A percentile compares a stretch with the other conserved stretches of the same genome.
These are phyloP conservation scores for Blastobotrys elegans DNA, from an alignment of 1,139 yeast genomes.

Conservation along the genomic window DNA sequence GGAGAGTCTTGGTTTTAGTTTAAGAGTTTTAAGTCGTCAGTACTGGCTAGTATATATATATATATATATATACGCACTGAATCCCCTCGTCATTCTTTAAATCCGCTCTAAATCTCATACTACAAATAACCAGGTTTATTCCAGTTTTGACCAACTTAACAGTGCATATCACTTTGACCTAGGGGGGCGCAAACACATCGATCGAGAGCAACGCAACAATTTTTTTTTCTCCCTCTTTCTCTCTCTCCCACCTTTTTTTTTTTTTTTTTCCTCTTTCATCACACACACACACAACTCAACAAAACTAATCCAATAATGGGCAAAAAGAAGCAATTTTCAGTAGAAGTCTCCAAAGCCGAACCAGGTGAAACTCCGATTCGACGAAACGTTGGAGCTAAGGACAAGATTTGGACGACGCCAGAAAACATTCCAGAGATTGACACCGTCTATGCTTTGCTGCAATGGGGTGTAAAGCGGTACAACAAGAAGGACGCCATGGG, in stretches of 20 bases:
- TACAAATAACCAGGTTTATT: too few relatives aligned
- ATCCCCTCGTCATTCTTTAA: too few relatives aligned
- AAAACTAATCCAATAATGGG: conserved; percentile 3
- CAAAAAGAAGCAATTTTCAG: conserved; percentile 38
- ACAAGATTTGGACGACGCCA: conserved; percentile 41
- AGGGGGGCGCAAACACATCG: not conserved
- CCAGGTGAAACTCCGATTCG: conserved; percentile 91
- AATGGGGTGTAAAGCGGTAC: conserved; percentile 58
- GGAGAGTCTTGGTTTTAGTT: too few relatives aligned
- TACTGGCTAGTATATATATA: not conserved
- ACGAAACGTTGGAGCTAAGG: conserved; percentile 60
- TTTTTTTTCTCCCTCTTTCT: not conserved
- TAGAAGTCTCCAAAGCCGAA: conserved; percentile 75
- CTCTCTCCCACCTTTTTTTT: not conserved
- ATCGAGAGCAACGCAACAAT: not conserved
- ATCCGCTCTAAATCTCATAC: too few relatives aligned
- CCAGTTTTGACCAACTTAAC: too few relatives aligned
- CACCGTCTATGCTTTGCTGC: conserved; percentile 66
- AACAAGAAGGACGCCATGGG: conserved; percentile 62
- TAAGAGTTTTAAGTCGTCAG: not conserved
- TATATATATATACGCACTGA: not conserved
- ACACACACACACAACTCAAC: conserved; percentile 1
- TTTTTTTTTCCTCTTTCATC: not conserved
- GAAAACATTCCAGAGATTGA: conserved; percentile 33
- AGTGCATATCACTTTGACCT: too few relatives aligned